Base-by-base conservation (phyloP, 2,329 filamentous ascomycete genomes). In the Diaporthe ilicicola region DNA sequence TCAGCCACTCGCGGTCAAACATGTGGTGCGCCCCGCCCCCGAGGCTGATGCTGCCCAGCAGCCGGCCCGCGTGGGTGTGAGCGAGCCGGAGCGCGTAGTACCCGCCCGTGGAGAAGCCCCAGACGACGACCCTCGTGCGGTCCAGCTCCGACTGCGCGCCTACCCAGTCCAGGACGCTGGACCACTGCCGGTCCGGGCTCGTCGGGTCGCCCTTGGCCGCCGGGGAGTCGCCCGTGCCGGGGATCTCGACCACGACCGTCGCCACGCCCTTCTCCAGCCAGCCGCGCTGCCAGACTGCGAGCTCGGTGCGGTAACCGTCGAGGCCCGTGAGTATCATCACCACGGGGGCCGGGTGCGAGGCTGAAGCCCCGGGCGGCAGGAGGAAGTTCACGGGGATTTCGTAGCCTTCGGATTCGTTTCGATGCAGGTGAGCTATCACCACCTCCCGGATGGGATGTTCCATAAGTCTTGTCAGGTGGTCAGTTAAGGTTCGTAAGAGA, bases 51-150 rank as follows among this genome's bases (percentile, higher is more conserved):
- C 80, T 80, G 0, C 90, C 91, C 0, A 81, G 79, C 24, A 93
- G 79, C 12, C 81, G 79, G 0, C 82, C 77, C 22, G 82, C 81
- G 77, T 93, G 91, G n/a, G 90, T 92, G 78, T 92, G 89, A 54
- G 91, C 90, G n/a, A 89, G 84, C 22, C 91, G 86, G 46, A 90
- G 84, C 24, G 91, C 90, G 79, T 93, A 92, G 83, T 92, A 92
- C 0, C 91, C 91, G 37, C 91, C 91, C 0, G 87, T 84, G 73
- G 88, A 90, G 42, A 93, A 80, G 0, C 91, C 91, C 90, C 91
- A 93, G 56, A 85, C 88, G 72, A 90, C 79, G 10, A 93, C 80
- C 44, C 80, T 50, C 12, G 19, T 2, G 77, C 79, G 82, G 91
- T 82, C 69, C 48, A 59, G 39, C 22, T 24, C 27, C 4, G 15